Base-by-base conservation (phyloP, 768 basidiomycete genomes). In the Phylloporus arenicola region DNA sequence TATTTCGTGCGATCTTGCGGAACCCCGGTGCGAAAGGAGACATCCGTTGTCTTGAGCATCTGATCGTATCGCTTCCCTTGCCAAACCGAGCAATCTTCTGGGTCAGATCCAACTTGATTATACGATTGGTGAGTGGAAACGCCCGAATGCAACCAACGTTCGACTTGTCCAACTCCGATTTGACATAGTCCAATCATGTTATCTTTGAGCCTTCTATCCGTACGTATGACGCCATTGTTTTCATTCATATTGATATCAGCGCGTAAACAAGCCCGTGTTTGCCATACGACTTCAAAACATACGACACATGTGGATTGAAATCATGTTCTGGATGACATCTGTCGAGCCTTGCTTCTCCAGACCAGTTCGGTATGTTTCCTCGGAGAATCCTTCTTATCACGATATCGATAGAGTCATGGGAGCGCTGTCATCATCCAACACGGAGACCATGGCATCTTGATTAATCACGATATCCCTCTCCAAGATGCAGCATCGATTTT, bases 321-420 rank as follows among this genome's bases (percentile, higher is more conserved):
- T 37, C 35, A 11, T 3, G 9, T 37, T 37, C 35, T 19, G 20
- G 16, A 43, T 51, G 48, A 57, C 50, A 42, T 48, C 24, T 27
- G 3, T 30, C 31, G 14, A 38, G 20, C 14, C 33, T 30, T 20
- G 7, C 13, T 39, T 52, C 39, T 44, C 13, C 45, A 50, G 47
- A 57, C 51, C 54, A 41, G 25, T 11, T 17, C 16, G 16, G 27
- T 45, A 31, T 30, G 29, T 44, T 31, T 17, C 60, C 60, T 61
- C 60, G 62, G 60, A 60, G 43, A 64, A 52, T 24, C 29, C 12
- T 12, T n/a, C 48, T 53, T 56, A 57, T 63, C 59, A 40, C 45
- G 45, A 41, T 40, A 47, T 52, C 45, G 29, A 49, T 58, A 34
- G 45, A 47, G 42, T 38, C 50, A 41, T 30, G 25, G 29, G 16